phyloP scores from a whole-genome alignment of 805 yeast genomes.

The Metschnikowia cubensis region DNA sequence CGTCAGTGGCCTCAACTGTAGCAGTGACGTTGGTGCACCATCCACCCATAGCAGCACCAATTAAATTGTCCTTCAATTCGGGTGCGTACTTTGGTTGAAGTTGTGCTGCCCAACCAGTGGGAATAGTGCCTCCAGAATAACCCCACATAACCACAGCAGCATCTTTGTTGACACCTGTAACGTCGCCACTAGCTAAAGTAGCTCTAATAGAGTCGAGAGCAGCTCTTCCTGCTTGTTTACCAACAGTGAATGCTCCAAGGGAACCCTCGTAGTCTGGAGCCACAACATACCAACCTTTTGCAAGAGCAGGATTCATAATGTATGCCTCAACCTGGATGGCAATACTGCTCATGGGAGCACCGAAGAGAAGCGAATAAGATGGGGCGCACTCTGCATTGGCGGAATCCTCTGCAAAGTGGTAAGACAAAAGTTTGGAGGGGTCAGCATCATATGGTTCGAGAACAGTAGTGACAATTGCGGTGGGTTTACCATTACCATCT shows the following conservation, averaged over 20 bases:
- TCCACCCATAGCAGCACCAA: conserved; percentile 37
- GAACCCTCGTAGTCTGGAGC: conserved; percentile 37
- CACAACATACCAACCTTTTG: conserved; percentile 32
- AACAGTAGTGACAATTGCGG: conserved; percentile 21
- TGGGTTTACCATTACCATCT: conserved; percentile 18
- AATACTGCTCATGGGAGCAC: conserved; percentile 14
- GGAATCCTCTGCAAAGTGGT: conserved; percentile 22
- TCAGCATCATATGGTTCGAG: conserved; percentile 24
- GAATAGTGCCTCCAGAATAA: conserved; percentile 38
- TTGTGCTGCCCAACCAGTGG: conserved; percentile 37
- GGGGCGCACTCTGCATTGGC: conserved; percentile 20
- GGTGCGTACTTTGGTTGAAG: conserved; percentile 36
- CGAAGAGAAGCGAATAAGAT: conserved; percentile 19
- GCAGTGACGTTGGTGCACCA: conserved; percentile 33
- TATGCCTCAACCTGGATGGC: conserved; percentile 17
- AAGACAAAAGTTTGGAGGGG: conserved; percentile 19
- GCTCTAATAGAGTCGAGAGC: conserved; percentile 31
- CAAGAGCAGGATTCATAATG: conserved; percentile 13
- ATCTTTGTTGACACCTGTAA: conserved; percentile 18
- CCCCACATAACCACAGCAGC: conserved; percentile 31
- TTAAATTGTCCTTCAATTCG: conserved; percentile 20
- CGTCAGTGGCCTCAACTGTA: conserved; percentile 23
- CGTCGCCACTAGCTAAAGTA: conserved; percentile 16
- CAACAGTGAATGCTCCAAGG: conserved; percentile 29
- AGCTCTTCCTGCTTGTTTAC: conserved; percentile 28